These are phyloP conservation scores for Heterobasidion occidentale DNA, from an alignment of 1,284 basidiomycete species.

Conservation along the genomic window DNA sequence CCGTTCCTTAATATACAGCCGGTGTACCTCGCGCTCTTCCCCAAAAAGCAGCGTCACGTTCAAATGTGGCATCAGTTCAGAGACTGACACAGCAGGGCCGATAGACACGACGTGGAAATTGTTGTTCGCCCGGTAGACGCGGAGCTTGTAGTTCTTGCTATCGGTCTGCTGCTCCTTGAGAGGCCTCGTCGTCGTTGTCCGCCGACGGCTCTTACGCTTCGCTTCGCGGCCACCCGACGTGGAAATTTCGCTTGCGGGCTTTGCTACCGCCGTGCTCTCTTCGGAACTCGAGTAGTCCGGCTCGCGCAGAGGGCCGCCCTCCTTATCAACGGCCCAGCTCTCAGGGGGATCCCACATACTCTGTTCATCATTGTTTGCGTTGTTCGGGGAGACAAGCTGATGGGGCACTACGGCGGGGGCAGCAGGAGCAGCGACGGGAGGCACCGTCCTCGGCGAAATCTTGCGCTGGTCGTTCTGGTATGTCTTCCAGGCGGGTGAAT, in stretches of 20 bases:
- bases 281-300: slow-evolving; percentile 40
- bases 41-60: slow-evolving; percentile 44
- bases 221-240: neutral
- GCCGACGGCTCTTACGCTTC: slow-evolving; percentile 9
- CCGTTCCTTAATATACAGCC: slow-evolving; percentile 77
- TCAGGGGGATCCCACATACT: slow-evolving; percentile 44
- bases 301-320: slow-evolving; percentile 29
- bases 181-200: slow-evolving; percentile 2
- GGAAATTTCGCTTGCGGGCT: slow-evolving; percentile 6
- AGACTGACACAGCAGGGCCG: slow-evolving; percentile 60
- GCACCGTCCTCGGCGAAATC: slow-evolving; percentile 41
- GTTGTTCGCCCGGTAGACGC: slow-evolving; percentile 75
- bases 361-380: neutral
- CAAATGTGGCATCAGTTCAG: slow-evolving; percentile 58
- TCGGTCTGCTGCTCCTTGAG: neutral
- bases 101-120: slow-evolving; percentile 70
- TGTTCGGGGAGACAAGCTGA: slow-evolving; percentile 9
- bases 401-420: slow-evolving; percentile 4
- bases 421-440: neutral
- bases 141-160: slow-evolving; percentile 36
- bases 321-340: slow-evolving; percentile 51
- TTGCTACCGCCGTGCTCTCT: slow-evolving; percentile 23
- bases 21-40: slow-evolving; percentile 50
- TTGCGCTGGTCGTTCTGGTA: slow-evolving; percentile 23
- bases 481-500: slow-evolving; percentile 10